Conservation (phyloP, 2,329 filamentous ascomycete species). For the Alternaria gansuensis region DNA sequence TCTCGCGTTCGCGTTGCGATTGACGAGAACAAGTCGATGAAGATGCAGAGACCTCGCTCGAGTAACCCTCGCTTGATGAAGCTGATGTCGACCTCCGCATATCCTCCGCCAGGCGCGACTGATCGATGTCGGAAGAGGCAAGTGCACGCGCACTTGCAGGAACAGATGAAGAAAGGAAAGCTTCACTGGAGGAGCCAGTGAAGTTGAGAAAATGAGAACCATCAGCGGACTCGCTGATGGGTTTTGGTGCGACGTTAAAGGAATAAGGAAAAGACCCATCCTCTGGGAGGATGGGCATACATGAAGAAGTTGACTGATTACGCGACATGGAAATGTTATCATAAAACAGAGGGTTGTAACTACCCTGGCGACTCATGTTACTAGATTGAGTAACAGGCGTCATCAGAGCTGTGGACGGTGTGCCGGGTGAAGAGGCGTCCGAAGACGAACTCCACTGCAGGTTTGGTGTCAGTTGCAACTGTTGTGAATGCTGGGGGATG, state of each 20-base stretch:
- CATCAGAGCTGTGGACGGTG: constrained; percentile 49
- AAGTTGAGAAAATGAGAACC: constrained; percentile 46
- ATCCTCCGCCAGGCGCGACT: constrained; percentile 55
- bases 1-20: constrained; percentile 60
- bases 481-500: constrained; percentile 33
- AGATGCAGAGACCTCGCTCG: constrained; percentile 57
- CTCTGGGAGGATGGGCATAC: constrained; percentile 49
- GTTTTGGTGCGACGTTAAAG: constrained; percentile 46
- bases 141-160: constrained; percentile 48
- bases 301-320: constrained; percentile 54
- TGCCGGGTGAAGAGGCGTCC: constrained; percentile 51
- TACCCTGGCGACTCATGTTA: constrained; percentile 59
- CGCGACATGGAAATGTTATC: constrained; percentile 57
- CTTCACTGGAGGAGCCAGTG: constrained; percentile 51
- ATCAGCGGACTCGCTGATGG: constrained; percentile 45
- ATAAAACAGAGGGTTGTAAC: constrained; percentile 54
- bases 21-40: constrained; percentile 58
- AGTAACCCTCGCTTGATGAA: constrained; percentile 45
- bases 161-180: constrained; percentile 44
- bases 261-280: constrained; percentile 50
- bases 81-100: constrained; percentile 61
- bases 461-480: constrained; percentile 45
- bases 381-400: constrained; percentile 52
- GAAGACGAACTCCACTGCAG: constrained; percentile 46
- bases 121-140: constrained; percentile 40